Evolutionary conservation across 306 rosid genomes (phyloP).

Genomic region (Notholithocarpus densiflorus): DNA sequence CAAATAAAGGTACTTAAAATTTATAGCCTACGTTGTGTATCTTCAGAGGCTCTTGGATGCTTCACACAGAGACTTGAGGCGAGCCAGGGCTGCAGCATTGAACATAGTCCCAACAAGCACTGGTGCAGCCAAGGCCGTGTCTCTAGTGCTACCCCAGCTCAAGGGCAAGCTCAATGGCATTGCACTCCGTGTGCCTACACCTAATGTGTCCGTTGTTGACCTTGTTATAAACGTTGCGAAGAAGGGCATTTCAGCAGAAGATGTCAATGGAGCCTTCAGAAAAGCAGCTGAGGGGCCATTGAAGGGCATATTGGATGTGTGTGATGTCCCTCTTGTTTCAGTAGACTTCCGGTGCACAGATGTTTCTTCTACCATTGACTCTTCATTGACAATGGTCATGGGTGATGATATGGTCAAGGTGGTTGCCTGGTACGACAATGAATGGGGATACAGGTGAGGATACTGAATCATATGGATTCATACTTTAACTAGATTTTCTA

Average conservation of each 20-base stretch:
- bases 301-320: constrained; percentile 86
- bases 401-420: constrained; percentile 99
- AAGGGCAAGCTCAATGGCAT: constrained; percentile 98
- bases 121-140: constrained; percentile 98
- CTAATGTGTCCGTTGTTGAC: constrained; percentile 92
- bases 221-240: constrained; percentile 84
- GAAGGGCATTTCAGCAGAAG: constrained; percentile 88
- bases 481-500: not conserved
- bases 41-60: constrained; percentile 94
- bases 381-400: constrained; percentile 97
- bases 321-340: constrained; percentile 91
- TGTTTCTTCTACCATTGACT: constrained; percentile 89
- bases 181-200: constrained; percentile 97
- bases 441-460: constrained; percentile 98
- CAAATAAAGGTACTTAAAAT: not conserved
- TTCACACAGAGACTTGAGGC: constrained; percentile 91
- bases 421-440: constrained; percentile 99
- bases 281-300: constrained; percentile 82
- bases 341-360: constrained; percentile 88
- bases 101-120: constrained; percentile 99
- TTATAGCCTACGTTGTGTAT: constrained; percentile 5
- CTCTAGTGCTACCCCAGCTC: constrained; percentile 82
- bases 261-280: constrained; percentile 91
- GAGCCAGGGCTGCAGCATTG: constrained; percentile 96
- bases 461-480: not conserved